Base-by-base conservation (phyloP, 2,329 filamentous ascomycete genomes). In the Fusarium avenaceum region DNA sequence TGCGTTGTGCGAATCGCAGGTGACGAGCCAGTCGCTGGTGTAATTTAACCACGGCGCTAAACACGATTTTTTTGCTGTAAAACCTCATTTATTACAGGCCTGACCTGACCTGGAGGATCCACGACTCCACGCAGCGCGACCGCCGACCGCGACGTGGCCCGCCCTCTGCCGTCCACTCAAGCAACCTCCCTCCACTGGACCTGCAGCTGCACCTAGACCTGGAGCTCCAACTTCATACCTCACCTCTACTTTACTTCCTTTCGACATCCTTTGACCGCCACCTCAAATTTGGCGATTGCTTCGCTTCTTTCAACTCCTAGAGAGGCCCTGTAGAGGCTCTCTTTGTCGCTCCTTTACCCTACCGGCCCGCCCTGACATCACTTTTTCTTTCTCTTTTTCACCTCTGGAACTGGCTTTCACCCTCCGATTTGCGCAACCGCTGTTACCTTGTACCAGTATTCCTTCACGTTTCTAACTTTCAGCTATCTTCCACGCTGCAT, bases 101-200 rank as follows among this genome's bases (percentile, higher is more conserved):
- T 59, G 42, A 54, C 60, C 60, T 59, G 42, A 54, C 43, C 48
- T 57, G 60, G 48, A 65, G 49, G 47, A 53, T 47, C 35, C 56
- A 35, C 56, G 48, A 60, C 58, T 54, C 51, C 46, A 46, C 42
- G 35, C 53, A 39, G 57, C 58, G 47, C 56, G 51, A 63, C 70
- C 66, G 70, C 70, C 66, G 70, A 71, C 68, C 63, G 69, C 69
- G 69, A 71, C 69, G 71, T 73, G 71, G 69, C 69, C 59, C 55
- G 40, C 49, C 43, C 67, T 64, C 17, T 35, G 33, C 64, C 57
- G 59, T 54, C 42, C 70, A 59, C 61, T 45, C 61, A 55, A 39
- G 17, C 17, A 17, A n/a, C 35, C 35, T 38, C 35, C 35, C 35
- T 38, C 35, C 35, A 38, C 35, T 38, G 35, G 50, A 26, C 26